A percentile compares a stretch with the other conserved stretches of the same genome.
These are phyloP conservation scores for Cordyceps fumosorosea DNA, from an alignment of 2,329 filamentous ascomycete species.

Conservation along the genomic window DNA sequence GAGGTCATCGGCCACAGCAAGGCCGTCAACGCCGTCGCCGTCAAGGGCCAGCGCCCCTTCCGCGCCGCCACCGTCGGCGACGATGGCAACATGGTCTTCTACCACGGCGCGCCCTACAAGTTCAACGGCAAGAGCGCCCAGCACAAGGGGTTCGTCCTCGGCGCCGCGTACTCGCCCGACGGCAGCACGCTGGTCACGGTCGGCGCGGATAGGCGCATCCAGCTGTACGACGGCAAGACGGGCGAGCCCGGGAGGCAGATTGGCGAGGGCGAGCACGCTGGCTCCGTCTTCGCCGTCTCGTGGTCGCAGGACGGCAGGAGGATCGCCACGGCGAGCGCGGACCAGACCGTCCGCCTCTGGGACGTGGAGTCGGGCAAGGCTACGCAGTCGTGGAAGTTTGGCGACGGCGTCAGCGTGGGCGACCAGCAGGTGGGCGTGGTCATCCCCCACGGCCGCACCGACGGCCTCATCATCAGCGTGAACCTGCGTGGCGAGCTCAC, in stretches of 20 bases:
- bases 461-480: constrained; percentile 84
- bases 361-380: constrained; percentile 74
- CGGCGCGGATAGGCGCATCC: constrained; percentile 86
- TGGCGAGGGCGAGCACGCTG: constrained; percentile 78
- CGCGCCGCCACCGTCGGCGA: constrained; percentile 87
- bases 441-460: constrained; percentile 74
- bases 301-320: constrained; percentile 83
- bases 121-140: constrained; percentile 78
- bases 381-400: constrained; percentile 78
- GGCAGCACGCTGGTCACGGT: constrained; percentile 77
- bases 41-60: constrained; percentile 84
- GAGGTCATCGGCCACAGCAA: constrained; percentile 90
- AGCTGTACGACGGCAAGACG: constrained; percentile 94
- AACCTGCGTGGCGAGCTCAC: constrained; percentile 85
- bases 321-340: constrained; percentile 86
- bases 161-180: constrained; percentile 83
- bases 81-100: constrained; percentile 83
- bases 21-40: constrained; percentile 82
- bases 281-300: constrained; percentile 85
- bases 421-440: constrained; percentile 94
- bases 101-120: constrained; percentile 92
- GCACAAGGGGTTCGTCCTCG: constrained; percentile 86
- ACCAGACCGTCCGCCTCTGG: constrained; percentile 94
- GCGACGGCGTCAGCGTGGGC: constrained; percentile 66
- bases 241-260: constrained; percentile 75